These are phyloP conservation scores for Stipa capillata DNA, from an alignment of 176 grass and related monocot genomes.

Conservation along the genomic window DNA sequence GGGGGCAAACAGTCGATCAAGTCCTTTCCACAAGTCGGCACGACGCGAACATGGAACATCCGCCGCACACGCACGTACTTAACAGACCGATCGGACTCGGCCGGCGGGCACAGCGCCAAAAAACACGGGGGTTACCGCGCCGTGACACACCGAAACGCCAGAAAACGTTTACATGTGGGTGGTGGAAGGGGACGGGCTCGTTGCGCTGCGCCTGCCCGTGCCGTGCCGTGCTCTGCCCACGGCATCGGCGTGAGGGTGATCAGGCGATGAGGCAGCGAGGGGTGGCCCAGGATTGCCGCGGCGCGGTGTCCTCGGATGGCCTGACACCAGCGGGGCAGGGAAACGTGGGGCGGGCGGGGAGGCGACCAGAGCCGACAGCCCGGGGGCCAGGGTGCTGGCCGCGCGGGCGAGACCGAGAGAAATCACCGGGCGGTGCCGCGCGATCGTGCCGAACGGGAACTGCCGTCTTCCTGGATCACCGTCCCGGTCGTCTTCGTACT, in stretches of 20 bases:
- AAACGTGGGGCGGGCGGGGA: constrained; percentile 14
- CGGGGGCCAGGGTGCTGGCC: not conserved
- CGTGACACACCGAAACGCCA: not conserved
- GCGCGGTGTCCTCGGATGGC: constrained; percentile 12
- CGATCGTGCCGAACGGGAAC: not conserved
- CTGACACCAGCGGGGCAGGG: constrained; percentile 28
- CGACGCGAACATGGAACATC: not conserved
- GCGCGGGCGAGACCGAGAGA: not conserved
- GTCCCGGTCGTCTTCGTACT: not conserved
- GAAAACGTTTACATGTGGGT: not conserved
- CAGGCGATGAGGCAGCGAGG: too few relatives aligned
- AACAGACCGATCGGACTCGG: not conserved
- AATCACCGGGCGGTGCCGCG: not conserved
- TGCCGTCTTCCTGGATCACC: not conserved
- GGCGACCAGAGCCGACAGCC: not conserved
- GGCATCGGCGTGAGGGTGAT: constrained; percentile 5
- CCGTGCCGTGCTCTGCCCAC: not conserved
- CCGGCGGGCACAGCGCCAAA: not conserved
- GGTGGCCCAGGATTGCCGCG: constrained; percentile 8
- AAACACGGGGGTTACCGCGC: too few relatives aligned
- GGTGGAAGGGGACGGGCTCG: not conserved
- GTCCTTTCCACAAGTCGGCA: constrained; percentile 3
- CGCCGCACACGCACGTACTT: not conserved
- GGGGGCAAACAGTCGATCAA: not conserved
- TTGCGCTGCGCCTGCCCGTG: not conserved